Evolutionary conservation across 495 filamentous ascomycete genomes (phyloP), one percentile per base, ranked within the genome.

Genomic region (Trypethelium eluteriae): DNA sequence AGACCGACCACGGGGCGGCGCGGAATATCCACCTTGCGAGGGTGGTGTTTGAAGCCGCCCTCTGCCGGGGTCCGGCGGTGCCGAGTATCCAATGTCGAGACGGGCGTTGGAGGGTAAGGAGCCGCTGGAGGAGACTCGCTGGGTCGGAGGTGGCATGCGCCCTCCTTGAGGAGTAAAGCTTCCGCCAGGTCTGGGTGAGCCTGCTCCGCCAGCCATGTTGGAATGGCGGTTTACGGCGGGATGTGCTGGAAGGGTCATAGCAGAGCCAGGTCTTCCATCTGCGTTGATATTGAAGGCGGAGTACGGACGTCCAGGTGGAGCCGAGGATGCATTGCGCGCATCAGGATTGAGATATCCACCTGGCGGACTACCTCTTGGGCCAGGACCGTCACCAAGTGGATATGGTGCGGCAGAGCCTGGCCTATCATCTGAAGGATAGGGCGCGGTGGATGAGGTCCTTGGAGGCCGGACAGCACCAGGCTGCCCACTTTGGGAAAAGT

Each of bases 351-450:
- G 72, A 69, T 75, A 75, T 73, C 77, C 65, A 73, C 75, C 67
- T 74, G 79, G 66, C 73, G 76, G 50, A 73, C 66, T 78, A 69
- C 56, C 76, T 18, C 62, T 63, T 38, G 69, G 74, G 38, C 57
- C 62, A 64, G 77, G 70, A 39, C 82, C 82, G 53, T 84, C 80
- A 65, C 83, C 79, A 38, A 72, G 47, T 1, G 83, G 83, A 66
- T 85, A 85, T 4, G 83, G 83, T 2, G 79, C 78, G 34, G 71
- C 72, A 11, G 81, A 80, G 72, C 39, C 75, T 50, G 73, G 82
- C 49, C 78, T 72, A 66, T 88, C 80, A 70, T 83, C 83, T 62
- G 84, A 78, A 2, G 88, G 86, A 74, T 93, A 92, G 39, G 87
- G 90, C 34, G 84, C 84, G 7, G 46, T 69, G 35, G 64, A 64